Base-by-base conservation (phyloP, 768 basidiomycete genomes). In the Naematelia aurantialba region DNA sequence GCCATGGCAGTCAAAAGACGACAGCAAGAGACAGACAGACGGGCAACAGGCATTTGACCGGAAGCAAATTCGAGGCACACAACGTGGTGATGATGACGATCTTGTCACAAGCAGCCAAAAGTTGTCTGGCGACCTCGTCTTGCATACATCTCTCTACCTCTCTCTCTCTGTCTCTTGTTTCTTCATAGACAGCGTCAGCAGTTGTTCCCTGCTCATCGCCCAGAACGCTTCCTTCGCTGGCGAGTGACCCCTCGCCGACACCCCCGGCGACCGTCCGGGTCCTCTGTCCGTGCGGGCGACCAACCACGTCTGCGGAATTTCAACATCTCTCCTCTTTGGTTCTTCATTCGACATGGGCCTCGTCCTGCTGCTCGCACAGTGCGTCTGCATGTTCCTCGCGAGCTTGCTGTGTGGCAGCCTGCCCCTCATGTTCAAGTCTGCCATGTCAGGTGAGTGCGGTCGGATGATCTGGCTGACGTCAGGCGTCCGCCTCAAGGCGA, bases 371-470 rank as follows among this genome's bases (percentile, higher is more conserved):
- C 53, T 79, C 21, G 59, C 60, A 25, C 76, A 79, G 52, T 71
- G 76, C 45, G 22, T 62, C 2, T 70, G 73, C 26, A 78, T 79
- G 66, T 73, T 77, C 46, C 44, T 68, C 22, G 72, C 77, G 0
- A 78, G 76, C 34, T 89, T 90, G 66, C 81, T 79, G 21, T 80
- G 83, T 24, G 91, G 91, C 31, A 84, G 87, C 65, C 72, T 88
- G 31, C 93, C 93, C 0, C 76, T 96, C 31, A 85, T 83, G 44
- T 82, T 90, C 66, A 78, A 83, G 24, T 84, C 72, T 0, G 60
- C 65, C 24, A 58, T 65, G 31, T 54, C 61, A 8, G 75, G 73
- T 73, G 30, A 57, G 71, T 59, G n/a, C 4, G n/a, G 46, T 50
- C 58, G 51, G 56, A 51, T 34, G 19, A n/a, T 25, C 13, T 30